These are phyloP conservation scores for Yamadazyma dushanensis DNA, from an alignment of 1,139 yeast genomes.

Conservation along the genomic window DNA sequence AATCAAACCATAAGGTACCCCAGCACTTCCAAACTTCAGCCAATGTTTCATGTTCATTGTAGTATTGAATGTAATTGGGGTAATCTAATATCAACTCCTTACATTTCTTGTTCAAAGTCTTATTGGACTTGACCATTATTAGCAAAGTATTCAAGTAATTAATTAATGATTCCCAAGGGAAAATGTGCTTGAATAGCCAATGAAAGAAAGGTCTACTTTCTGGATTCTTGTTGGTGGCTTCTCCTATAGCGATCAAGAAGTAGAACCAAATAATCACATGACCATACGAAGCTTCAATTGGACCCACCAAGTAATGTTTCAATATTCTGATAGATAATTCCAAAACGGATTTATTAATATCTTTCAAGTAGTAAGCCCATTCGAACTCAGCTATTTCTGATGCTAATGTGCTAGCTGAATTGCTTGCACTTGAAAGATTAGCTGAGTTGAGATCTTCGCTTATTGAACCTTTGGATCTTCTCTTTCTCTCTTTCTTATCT, in stretches of 20 bases:
- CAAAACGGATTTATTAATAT: slow-evolving; percentile 61
- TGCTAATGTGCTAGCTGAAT: slow-evolving; percentile 36
- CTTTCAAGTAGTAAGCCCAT: slow-evolving; percentile 59
- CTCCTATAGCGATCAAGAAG: slow-evolving; percentile 62
- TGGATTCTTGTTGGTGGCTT: slow-evolving; percentile 51
- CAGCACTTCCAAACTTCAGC: slow-evolving; percentile 84
- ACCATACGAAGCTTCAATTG: slow-evolving; percentile 66
- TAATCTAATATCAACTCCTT: slow-evolving; percentile 33
- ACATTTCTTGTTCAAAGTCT: slow-evolving; percentile 25
- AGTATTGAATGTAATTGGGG: slow-evolving; percentile 35
- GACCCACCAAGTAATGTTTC: slow-evolving; percentile 66
- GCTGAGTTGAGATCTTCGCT: slow-evolving; percentile 12
- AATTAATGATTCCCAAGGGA: slow-evolving; percentile 69
- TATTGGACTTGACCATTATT: slow-evolving; percentile 30
- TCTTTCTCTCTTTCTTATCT: slow-evolving; percentile 67
- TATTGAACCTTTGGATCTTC: slow-evolving; percentile 40
- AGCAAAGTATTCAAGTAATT: slow-evolving; percentile 59
- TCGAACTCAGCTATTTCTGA: slow-evolving; percentile 48
- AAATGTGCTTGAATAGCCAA: slow-evolving; percentile 52
- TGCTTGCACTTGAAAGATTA: slow-evolving; percentile 19
- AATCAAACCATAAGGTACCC: slow-evolving; percentile 82
- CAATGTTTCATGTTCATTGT: slow-evolving; percentile 57
- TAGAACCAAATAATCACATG: slow-evolving; percentile 74
- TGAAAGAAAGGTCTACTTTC: slow-evolving; percentile 49
- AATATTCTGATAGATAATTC: slow-evolving; percentile 67